Evolutionary conservation across 441 rosid species (phyloP), one percentile per base, ranked within the genome.

Genomic region (Populus hybrid): DNA sequence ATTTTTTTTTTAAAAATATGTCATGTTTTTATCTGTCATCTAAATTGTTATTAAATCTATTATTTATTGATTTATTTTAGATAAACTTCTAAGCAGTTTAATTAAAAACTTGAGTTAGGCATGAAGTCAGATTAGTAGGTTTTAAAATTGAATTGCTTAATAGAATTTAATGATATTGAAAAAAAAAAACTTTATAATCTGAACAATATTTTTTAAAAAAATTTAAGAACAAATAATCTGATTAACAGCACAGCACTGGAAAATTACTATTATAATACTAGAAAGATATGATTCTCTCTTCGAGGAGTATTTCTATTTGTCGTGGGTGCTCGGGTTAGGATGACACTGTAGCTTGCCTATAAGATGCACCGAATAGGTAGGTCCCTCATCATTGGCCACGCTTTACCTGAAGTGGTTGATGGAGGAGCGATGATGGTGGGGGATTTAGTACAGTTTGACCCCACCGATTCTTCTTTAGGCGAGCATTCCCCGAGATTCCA

Each of bases 21-120:
- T 34, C 0, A 0, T 6, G 36, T 34, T 34, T 34, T 34, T 34
- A 34, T 6, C 0, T 0, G 7, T 6, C 1, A 34, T 34, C 1
- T 0, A 34, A 34, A 0, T 6, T 34, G 1, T 34, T 1, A 1
- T 34, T 6, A 0, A 6, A 34, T 1, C 0, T 1, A 34, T 34
- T 34, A 34, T 34, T 6, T 0, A 34, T 34, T 34, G 0, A 34
- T 6, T 34, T 1, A 34, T 6, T 34, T 34, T 34, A 1, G 1
- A 34, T 34, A 0, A 34, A 1, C 0, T 34, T 1, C 0, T 0
- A 34, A 1, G 0, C 0, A 0, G 1, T 34, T 34, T 34, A 34
- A 34, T 6, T 6, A 0, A 6, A 34, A 34, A 34, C 2, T 34
- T 0, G 1, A 34, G 1, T 5, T 6, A 34, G 7, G 0, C 1